Conservation (phyloP, 2,329 filamentous ascomycete species). For the Remersonia thermophila region DNA sequence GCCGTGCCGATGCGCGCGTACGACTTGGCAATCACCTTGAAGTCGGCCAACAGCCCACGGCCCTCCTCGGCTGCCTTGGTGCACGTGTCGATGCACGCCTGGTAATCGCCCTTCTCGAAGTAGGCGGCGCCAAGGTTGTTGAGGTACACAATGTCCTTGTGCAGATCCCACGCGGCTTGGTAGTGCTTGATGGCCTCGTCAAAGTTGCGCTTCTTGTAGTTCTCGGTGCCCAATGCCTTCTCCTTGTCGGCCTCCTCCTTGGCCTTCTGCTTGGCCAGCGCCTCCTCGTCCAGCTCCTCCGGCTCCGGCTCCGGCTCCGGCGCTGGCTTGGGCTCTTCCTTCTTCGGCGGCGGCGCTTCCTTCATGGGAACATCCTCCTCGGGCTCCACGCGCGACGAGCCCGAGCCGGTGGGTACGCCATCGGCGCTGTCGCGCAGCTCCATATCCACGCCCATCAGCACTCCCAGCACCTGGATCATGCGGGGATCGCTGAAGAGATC, state of each 20-base stretch:
- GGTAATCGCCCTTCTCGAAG: constrained; percentile 92
- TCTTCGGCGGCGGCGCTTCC: background rate
- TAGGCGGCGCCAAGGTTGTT: constrained; percentile 92
- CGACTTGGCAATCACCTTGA: constrained; percentile 98
- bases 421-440: constrained; percentile 39
- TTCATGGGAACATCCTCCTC: constrained; percentile 68
- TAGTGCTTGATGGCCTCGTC: constrained; percentile 93
- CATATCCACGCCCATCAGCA: constrained; percentile 90
- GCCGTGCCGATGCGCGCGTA: constrained; percentile 89
- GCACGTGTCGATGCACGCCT: constrained; percentile 76
- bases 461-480: constrained; percentile 88
- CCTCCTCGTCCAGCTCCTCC: constrained; percentile 69
- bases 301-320: constrained; percentile 44
- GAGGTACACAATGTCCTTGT: constrained; percentile 95
- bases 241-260: constrained; percentile 89
- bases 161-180: constrained; percentile 80
- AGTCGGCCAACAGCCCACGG: constrained; percentile 80
- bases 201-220: constrained; percentile 97
- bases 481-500: constrained; percentile 79
- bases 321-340: constrained; percentile 29
- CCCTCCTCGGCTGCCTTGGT: constrained; percentile 83
- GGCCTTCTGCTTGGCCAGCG: constrained; percentile 70
- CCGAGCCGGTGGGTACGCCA: constrained; percentile 20
- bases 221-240: constrained; percentile 85
- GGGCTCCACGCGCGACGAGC: constrained; percentile 29